Evolutionary conservation across 1,139 yeast genomes (phyloP).

Genomic region (Spencermartinsiella ligniputridi): DNA sequence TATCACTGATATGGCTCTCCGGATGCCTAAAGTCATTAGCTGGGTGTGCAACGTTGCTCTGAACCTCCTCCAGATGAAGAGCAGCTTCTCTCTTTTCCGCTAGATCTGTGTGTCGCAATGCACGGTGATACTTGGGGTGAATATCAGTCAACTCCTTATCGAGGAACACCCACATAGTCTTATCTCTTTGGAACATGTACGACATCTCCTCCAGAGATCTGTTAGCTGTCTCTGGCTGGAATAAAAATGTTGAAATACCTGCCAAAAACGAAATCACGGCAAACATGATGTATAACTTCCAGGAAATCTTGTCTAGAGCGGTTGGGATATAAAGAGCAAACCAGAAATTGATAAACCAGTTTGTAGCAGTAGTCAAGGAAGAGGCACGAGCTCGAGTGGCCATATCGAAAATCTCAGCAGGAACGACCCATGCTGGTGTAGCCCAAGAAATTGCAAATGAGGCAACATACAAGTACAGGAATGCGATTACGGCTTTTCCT

Average conservation of each 20-base stretch:
- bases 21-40: no score
- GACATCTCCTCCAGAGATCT: conserved; percentile 55
- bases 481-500: conserved; percentile 72
- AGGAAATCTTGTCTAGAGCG: conserved; percentile 19
- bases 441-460: conserved; percentile 87
- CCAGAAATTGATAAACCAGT: conserved; percentile 74
- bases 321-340: conserved; percentile 19
- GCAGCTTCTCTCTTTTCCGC: background rate
- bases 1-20: no score
- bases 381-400: conserved; percentile 75
- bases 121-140: conserved; percentile 3
- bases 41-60: no score
- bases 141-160: conserved; percentile 18
- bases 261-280: conserved; percentile 14
- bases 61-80: background rate
- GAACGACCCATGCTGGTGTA: conserved; percentile 72
- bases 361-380: conserved; percentile 68
- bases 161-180: conserved; percentile 20
- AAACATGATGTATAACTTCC: conserved; percentile 20
- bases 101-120: background rate
- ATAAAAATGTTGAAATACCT: conserved; percentile 30
- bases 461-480: conserved; percentile 73
- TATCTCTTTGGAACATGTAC: conserved; percentile 37
- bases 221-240: conserved; percentile 55
- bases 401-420: conserved; percentile 74